Conservation (phyloP, 352 stramenopile species). For the Phytophthora hibernalis region DNA sequence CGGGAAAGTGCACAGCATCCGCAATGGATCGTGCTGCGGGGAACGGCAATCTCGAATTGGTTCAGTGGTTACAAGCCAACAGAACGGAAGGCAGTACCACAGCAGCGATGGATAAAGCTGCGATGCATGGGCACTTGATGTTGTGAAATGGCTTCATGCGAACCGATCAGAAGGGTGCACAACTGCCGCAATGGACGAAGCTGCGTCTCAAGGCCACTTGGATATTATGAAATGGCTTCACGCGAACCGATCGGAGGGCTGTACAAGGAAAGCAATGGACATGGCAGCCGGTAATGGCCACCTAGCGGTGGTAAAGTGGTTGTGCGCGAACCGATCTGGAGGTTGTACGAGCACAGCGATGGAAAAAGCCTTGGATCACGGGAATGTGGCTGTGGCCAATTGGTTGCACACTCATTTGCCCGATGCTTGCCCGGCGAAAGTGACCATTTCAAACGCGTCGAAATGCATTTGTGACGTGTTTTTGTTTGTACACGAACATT, state of each 20-base stretch:
- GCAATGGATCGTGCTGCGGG: neutral
- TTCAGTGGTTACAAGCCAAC: neutral
- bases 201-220: too few relatives aligned
- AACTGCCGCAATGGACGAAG: too few relatives aligned
- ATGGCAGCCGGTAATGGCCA: neutral
- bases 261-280: neutral
- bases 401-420: neutral
- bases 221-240: constrained; percentile 11
- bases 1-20: neutral
- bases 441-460: neutral
- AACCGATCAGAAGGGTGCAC: too few relatives aligned
- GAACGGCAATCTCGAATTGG: neutral
- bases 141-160: too few relatives aligned
- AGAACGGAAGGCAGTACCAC: constrained; percentile 1
- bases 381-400: neutral
- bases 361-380: neutral
- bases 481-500: constrained; percentile 3
- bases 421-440: neutral
- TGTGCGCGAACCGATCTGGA: constrained; percentile 1
- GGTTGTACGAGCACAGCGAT: neutral
- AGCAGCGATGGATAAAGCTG: neutral
- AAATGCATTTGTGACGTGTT: constrained; percentile 3
- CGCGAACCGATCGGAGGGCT: neutral
- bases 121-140: neutral
- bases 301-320: neutral